Evolutionary conservation across 2,329 filamentous ascomycete species (phyloP), one percentile per base, ranked within the genome.

Genomic region (Pseudogymnoascus sp.): DNA sequence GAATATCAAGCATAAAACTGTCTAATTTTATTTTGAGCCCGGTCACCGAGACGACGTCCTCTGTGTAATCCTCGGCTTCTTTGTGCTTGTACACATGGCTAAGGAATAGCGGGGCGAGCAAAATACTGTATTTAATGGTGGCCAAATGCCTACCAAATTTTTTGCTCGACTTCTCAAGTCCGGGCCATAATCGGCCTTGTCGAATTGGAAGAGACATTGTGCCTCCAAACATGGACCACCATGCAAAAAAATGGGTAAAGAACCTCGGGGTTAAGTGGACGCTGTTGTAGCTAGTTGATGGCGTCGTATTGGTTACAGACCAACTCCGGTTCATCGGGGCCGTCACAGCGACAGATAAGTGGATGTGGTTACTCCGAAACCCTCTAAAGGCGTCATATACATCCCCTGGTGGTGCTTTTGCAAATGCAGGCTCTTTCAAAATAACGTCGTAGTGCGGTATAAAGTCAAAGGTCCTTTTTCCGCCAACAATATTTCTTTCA

Each of bases 41-140:
- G 3, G 94, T 99, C 0, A 93, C 93, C 55, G 91, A 94, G 5
- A 96, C 90, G 0, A 88, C 82, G 60, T 86, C 81, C 65, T 92
- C 88, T 0, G 84, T 81, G 71, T 91, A 90, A 64, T 96, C 92
- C 71, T 97, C 93, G 0, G 86, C 86, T 71, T 99, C 94, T 73
- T 97, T 97, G 78, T 99, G 94, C 74, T 97, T 97, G 78, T 99
- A 99, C 33, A 99, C 92, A 70, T 99, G 94, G 68, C 92, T 95
- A 66, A 99, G 84, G 74, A 96, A 99, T 2, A 99, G 78, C 0
- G 94, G 94, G 2, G 94, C 96, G 13, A 99, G 80, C 2, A 97
- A 81, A 21, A 99, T 78, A 65, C 93, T 97, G 77, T 97, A 97
- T 79, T 99, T 99, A 79, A 99, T 92, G 7, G 95, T 99, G n/a